These are phyloP conservation scores for Alternaria conjuncta DNA, from an alignment of 2,329 filamentous ascomycete species.

Conservation along the genomic window DNA sequence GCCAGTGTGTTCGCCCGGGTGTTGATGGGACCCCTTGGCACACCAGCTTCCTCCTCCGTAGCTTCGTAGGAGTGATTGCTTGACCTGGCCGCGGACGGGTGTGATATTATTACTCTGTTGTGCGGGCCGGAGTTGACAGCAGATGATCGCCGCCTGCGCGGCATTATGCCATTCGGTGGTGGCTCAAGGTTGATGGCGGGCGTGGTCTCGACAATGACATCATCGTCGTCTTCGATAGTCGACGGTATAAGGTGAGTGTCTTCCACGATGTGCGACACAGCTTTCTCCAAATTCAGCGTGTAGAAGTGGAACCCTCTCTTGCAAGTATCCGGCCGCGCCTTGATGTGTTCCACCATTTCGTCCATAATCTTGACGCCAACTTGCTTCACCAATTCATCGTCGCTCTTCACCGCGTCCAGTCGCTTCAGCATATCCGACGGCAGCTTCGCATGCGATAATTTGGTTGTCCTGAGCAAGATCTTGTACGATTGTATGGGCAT, in stretches of 20 bases:
- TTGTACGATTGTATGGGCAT: slow-evolving; percentile 99
- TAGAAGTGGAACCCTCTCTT: slow-evolving; percentile 90
- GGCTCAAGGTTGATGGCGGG: slow-evolving; percentile 43
- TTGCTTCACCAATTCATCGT: slow-evolving; percentile 81
- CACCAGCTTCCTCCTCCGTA: slow-evolving; percentile 75
- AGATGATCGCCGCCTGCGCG: slow-evolving; percentile 68
- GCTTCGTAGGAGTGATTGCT: slow-evolving; percentile 64
- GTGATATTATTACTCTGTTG: slow-evolving; percentile 84
- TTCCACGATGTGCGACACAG: slow-evolving; percentile 91
- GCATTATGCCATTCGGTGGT: slow-evolving; percentile 33
- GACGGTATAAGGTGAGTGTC: slow-evolving; percentile 80
- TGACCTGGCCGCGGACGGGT: slow-evolving; percentile 62
- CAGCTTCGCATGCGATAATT: slow-evolving; percentile 87
- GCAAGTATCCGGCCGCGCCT: slow-evolving; percentile 59
- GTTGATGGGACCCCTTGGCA: slow-evolving; percentile 75
- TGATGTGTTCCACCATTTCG: slow-evolving; percentile 82
- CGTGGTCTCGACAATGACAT: slow-evolving; percentile 57
- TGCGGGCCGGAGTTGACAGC: slow-evolving; percentile 83
- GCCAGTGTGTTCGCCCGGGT: slow-evolving; percentile 84
- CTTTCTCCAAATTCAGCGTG: slow-evolving; percentile 94
- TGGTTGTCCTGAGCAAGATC: slow-evolving; percentile 91
- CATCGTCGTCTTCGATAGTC: slow-evolving; percentile 49
- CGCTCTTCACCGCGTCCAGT: slow-evolving; percentile 74
- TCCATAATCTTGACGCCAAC: slow-evolving; percentile 82
- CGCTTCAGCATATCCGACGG: slow-evolving; percentile 73